Conservation (phyloP, 768 basidiomycete genomes). For the Suillus paluster region DNA sequence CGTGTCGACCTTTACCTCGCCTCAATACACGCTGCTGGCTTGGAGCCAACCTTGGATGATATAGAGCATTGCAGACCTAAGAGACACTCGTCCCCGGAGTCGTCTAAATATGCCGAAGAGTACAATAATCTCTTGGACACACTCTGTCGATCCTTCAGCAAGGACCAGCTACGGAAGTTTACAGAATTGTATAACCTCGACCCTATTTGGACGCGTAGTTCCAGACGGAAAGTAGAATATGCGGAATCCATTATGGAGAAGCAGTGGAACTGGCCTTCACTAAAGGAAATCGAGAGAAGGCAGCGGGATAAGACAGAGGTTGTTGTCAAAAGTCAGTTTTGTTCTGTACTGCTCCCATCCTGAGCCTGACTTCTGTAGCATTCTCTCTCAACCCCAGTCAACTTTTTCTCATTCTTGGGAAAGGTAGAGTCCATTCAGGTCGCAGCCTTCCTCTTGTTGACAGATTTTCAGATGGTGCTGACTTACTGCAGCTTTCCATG, state of each 20-base stretch:
- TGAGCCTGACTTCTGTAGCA: conserved; percentile 39
- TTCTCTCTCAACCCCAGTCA: conserved; percentile 61
- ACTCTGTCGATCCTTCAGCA: conserved; percentile 66
- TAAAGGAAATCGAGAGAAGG: conserved; percentile 54
- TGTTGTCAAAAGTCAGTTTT: conserved; percentile 47
- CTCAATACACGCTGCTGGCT: conserved; percentile 49
- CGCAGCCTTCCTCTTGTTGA: conserved; percentile 9
- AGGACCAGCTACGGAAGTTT: conserved; percentile 61
- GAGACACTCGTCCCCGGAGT: conserved; percentile 42
- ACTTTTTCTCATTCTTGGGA: conserved; percentile 74
- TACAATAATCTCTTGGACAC: conserved; percentile 58
- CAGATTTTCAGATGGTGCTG: conserved; percentile 56
- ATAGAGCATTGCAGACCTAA: conserved; percentile 60
- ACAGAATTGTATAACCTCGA: conserved; percentile 51
- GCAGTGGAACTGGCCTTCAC: conserved; percentile 71
- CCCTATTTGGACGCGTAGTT: conserved; percentile 35
- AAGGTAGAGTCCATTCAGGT: conserved; percentile 46
- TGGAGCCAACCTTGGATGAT: conserved; percentile 60
- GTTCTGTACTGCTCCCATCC: conserved; percentile 4
- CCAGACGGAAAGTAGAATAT: conserved; percentile 43
- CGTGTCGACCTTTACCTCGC: conserved; percentile 61
- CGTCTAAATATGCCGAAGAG: conserved; percentile 51
- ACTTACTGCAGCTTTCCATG: conserved; percentile 62
- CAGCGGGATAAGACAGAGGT: conserved; percentile 55
- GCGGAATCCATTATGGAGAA: conserved; percentile 62